Evolutionary conservation across 306 rosid species (phyloP), one percentile per base, ranked within the genome.

Genomic region (Medicago lupulina): DNA sequence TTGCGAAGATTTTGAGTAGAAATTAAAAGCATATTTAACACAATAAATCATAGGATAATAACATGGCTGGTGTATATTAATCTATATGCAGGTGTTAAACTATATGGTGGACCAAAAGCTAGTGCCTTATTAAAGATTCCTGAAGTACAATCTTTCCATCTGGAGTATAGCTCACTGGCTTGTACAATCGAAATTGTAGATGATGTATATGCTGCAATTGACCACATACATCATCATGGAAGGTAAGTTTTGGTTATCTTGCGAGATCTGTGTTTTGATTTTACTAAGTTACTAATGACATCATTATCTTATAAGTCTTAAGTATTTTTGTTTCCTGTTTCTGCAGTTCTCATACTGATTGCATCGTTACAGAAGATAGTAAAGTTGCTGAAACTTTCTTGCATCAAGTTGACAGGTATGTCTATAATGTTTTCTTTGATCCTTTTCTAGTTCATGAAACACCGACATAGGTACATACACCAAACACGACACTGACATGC

Each of bases 131-230:
- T 92, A 76, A 83, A 83, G 5, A 85, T 92, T 82, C 3, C 80
- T n/a, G 85, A 86, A 87, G 77, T 92, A 31, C 50, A 72, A 51
- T 76, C 90, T 16, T 85, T 88, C 75, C 93, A 88, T 84, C 81
- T 72, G 4, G 99, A 95, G 82, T 92, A 90, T 71, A 82, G 92
- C 47, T 85, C 92, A 70, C 39, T 83, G 79, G 87, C 96, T 44
- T 95, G 97, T 86, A 84, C 97, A 23, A 46, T 95, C 65, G 97
- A 95, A 82, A 86, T 95, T 55, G 98, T 92, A 31, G 97, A 89
- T 47, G 92, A 95, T 82, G 90, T 95, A 9, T 75, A 23, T 65
- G 83, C 87, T 58, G 99, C 99, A 64, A 88, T 90, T 80, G 84
- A 89, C 21, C 99, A 90, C 77, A 90, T 95, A 75, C 88, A 86